Conservation (phyloP, 2,329 filamentous ascomycete genomes). For the Ascochyta lentis region DNA sequence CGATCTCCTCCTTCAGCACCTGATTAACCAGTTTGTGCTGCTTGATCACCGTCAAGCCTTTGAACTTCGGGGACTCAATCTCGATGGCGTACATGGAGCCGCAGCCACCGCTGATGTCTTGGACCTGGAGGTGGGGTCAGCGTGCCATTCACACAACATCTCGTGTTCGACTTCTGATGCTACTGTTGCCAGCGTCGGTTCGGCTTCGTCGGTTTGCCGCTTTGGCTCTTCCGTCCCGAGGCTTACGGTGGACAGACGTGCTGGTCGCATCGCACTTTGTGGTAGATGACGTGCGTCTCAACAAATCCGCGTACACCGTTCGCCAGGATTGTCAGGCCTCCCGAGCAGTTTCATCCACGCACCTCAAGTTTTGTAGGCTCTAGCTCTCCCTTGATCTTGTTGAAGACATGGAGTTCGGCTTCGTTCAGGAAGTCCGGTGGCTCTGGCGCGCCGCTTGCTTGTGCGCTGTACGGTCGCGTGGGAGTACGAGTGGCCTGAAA, state of each 20-base stretch:
- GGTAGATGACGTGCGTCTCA: constrained; percentile 19
- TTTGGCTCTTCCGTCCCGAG: not conserved
- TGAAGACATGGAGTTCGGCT: constrained; percentile 56
- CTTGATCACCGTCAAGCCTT: constrained; percentile 74
- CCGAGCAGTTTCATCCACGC: constrained; percentile 21
- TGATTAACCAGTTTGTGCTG: constrained; percentile 83
- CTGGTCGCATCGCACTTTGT: not conserved
- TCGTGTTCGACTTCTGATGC: not conserved
- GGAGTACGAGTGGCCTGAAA: not conserved
- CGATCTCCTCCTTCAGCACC: constrained; percentile 75
- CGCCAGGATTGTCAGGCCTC: constrained; percentile 2
- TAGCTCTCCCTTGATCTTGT: constrained; percentile 53
- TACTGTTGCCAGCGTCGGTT: not conserved
- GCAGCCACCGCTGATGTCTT: constrained; percentile 83
- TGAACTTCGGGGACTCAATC: constrained; percentile 74
- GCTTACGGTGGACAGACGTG: not conserved
- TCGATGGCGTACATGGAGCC: constrained; percentile 89
- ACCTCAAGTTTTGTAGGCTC: constrained; percentile 56
- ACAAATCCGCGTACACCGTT: constrained; percentile 16
- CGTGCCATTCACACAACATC: constrained; percentile 3
- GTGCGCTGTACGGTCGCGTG: constrained; percentile 35
- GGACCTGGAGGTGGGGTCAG: constrained; percentile 56
- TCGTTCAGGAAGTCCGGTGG: constrained; percentile 57
- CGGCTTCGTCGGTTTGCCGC: not conserved
- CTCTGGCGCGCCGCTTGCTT: constrained; percentile 30